These are phyloP conservation scores for Syncephalastrum racemosum DNA, from an alignment of 371 early-diverging fungal species.

Conservation along the genomic window DNA sequence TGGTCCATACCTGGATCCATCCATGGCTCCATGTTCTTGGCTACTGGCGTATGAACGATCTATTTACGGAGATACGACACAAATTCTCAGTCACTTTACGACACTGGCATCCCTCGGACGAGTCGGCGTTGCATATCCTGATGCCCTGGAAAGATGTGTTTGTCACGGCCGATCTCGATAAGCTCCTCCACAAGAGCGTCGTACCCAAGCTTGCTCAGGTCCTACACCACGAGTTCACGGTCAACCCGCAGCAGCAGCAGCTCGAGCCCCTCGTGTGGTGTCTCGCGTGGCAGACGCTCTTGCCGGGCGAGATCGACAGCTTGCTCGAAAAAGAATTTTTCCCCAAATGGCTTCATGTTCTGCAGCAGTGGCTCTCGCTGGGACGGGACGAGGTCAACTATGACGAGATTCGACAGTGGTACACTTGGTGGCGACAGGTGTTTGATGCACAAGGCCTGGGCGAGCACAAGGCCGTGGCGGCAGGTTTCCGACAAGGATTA, in stretches of 20 bases:
- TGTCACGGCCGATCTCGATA: slow-evolving; percentile 55
- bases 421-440: slow-evolving; percentile 69
- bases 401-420: slow-evolving; percentile 70
- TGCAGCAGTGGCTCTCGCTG: slow-evolving; percentile 67
- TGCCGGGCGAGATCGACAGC: slow-evolving; percentile 54
- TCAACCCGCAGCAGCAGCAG: slow-evolving; percentile 78
- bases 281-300: slow-evolving; percentile 62
- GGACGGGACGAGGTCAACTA: slow-evolving; percentile 48
- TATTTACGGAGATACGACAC: slow-evolving; percentile 64
- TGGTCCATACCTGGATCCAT: slow-evolving; percentile 80
- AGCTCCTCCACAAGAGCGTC: slow-evolving; percentile 57
- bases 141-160: slow-evolving; percentile 75
- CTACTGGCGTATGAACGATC: slow-evolving; percentile 52
- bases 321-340: slow-evolving; percentile 81
- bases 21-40: slow-evolving; percentile 82
- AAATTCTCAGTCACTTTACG: slow-evolving; percentile 59
- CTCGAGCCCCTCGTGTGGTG: slow-evolving; percentile 60
- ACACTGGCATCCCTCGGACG: slow-evolving; percentile 73
- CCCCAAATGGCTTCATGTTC: slow-evolving; percentile 66
- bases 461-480: slow-evolving; percentile 42
- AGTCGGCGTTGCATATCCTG: slow-evolving; percentile 57
- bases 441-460: slow-evolving; percentile 52
- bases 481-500: slow-evolving; percentile 64
- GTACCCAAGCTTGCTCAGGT: slow-evolving; percentile 69
- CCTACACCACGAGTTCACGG: slow-evolving; percentile 62